Evolutionary conservation across 192 early-diverging fungal species (phyloP), one percentile per base, ranked within the genome.

Genomic region (Coemansia sp.): DNA sequence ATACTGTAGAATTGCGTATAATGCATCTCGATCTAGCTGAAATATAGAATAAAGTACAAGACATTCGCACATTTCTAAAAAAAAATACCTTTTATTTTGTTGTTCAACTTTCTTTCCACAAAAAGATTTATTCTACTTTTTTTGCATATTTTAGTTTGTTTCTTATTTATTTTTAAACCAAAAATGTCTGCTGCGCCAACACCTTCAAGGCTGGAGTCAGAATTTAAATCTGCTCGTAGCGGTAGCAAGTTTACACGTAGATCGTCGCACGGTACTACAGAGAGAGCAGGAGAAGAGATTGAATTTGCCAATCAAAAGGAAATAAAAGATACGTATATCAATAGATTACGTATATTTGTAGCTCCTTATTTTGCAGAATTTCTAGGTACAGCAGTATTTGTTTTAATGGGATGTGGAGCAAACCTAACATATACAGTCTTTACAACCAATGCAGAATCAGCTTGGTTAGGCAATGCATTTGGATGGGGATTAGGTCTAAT

Each of bases 321-420:
- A 13, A 30, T 75, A 9, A 44, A 37, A 19, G 50, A 75, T 40
- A 75, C 72, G 35, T 60, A 57, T 49, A 7, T 75, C 33, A 75
- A 38, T 32, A 33, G 72, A 15, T 39, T 67, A 50, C 72, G 72
- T 32, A 75, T 75, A 29, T 75, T 75, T 48, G 19, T 52, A 27
- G 63, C 73, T 26, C 75, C 75, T 4, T 78, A 78, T 40, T 64
- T 72, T 58, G 75, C 75, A 24, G 75, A 78, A 58, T 78, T 78
- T 22, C 37, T 72, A 14, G 75, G 75, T 18, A 78, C 75, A 5
- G 63, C 49, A 3, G 61, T 78, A 2, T 72, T 78, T 53, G 64
- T 71, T 33, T 41, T 78, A 15, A 58, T 78, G 44, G 75, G 75
- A 0, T 72, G 64, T n/a, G 64, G 75, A 14, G 46, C 60, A 10